These are phyloP conservation scores for Aureobasidium sp. DNA, from an alignment of 2,329 filamentous ascomycete genomes.

Conservation along the genomic window DNA sequence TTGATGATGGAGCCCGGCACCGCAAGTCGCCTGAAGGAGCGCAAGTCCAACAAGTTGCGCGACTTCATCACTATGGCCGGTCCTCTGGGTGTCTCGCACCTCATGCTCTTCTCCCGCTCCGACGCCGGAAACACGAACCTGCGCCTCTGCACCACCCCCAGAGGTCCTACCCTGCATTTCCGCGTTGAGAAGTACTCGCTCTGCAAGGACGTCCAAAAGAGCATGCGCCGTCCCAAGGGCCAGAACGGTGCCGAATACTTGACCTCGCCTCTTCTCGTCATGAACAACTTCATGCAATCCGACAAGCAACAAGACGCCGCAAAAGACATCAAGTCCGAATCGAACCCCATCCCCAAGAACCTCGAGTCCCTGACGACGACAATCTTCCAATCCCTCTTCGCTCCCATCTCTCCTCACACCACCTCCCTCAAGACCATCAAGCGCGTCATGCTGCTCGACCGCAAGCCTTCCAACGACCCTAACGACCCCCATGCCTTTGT, in stretches of 20 bases:
- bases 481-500: slow-evolving; percentile 48
- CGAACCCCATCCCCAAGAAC: slow-evolving; percentile 63
- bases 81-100: slow-evolving; percentile 82
- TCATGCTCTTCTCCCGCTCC: slow-evolving; percentile 87
- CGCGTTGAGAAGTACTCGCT: slow-evolving; percentile 90
- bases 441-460: slow-evolving; percentile 80
- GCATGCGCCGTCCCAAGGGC: slow-evolving; percentile 72
- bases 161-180: slow-evolving; percentile 90
- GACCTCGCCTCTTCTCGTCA: slow-evolving; percentile 81
- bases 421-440: slow-evolving; percentile 89
- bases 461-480: slow-evolving; percentile 48
- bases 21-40: slow-evolving; percentile 78
- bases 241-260: slow-evolving; percentile 72
- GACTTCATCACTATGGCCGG: slow-evolving; percentile 96
- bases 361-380: slow-evolving; percentile 89
- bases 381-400: slow-evolving; percentile 92
- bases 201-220: slow-evolving; percentile 78
- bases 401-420: slow-evolving; percentile 84
- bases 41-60: slow-evolving; percentile 75
- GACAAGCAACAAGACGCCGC: slow-evolving; percentile 39
- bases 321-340: slow-evolving; percentile 15
- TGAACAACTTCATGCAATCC: slow-evolving; percentile 80
- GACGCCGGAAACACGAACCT: slow-evolving; percentile 86
- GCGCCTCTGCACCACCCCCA: slow-evolving; percentile 74
- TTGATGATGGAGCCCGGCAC: slow-evolving; percentile 94